A percentile compares a stretch with the other conserved stretches of the same genome.
These are phyloP conservation scores for Trypanosoma rangeli DNA, from an alignment of 208 protist genomes.

Conservation along the genomic window DNA sequence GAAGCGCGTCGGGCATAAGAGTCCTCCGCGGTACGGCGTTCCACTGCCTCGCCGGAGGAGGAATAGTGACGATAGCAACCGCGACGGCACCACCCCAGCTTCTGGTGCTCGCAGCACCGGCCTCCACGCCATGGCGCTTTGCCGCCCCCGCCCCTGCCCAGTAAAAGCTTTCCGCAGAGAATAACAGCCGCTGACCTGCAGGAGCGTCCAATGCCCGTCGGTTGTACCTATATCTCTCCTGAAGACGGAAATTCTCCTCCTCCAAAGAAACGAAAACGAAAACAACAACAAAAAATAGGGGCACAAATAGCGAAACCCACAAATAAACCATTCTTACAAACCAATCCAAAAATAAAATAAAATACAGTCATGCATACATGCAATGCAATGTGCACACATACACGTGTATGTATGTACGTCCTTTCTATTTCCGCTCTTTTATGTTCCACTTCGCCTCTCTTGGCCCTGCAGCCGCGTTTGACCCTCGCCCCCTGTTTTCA, in stretches of 20 bases:
- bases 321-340: too few species aligned
- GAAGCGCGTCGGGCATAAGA: not conserved
- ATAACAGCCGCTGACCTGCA: not conserved
- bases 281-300: not conserved
- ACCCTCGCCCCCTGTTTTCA: not conserved
- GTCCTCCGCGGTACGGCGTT: not conserved
- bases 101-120: not conserved
- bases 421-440: too few species aligned
- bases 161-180: not conserved
- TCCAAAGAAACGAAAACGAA: not conserved
- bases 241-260: too few species aligned
- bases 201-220: too few species aligned
- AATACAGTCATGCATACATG: too few species aligned
- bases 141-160: not conserved
- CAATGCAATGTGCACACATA: too few species aligned
- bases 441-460: not conserved
- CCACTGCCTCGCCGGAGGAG: not conserved
- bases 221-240: too few species aligned
- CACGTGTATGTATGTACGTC: too few species aligned
- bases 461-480: not conserved
- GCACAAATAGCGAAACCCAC: too few species aligned
- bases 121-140: not conserved
- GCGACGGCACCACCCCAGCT: not conserved
- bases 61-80: not conserved
- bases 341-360: too few species aligned